These are phyloP conservation scores for Lactarius sp. DNA, from an alignment of 768 basidiomycete genomes.

Conservation along the genomic window DNA sequence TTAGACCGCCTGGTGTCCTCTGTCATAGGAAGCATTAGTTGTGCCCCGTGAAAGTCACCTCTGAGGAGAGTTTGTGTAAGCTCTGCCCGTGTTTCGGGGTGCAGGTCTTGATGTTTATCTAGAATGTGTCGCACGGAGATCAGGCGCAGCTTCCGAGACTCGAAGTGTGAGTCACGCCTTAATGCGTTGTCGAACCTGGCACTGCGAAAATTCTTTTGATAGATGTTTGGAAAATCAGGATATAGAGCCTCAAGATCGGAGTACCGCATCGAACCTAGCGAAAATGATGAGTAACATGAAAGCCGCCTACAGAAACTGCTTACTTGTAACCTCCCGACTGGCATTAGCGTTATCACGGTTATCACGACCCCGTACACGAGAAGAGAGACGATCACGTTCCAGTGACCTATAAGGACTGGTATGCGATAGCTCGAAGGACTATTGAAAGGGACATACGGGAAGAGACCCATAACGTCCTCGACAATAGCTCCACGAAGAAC, in stretches of 20 bases:
- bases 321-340: no score
- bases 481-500: no score
- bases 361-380: not conserved
- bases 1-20: not conserved
- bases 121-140: not conserved
- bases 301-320: not conserved
- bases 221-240: not conserved
- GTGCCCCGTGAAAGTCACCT: not conserved
- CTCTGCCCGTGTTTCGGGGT: not conserved
- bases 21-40: not conserved
- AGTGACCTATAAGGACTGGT: not conserved
- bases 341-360: not conserved
- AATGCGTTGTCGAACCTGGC: not conserved
- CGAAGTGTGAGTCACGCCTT: not conserved
- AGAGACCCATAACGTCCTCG: no score
- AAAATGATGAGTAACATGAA: not conserved
- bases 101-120: not conserved
- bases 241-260: not conserved
- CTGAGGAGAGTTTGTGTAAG: not conserved
- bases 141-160: not conserved
- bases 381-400: no score
- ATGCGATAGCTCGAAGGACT: not conserved
- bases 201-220: not conserved
- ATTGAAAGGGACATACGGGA: no score
- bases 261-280: not conserved